phyloP scores from a whole-genome alignment of 768 basidiomycete genomes.

The Hericium rajendrae region DNA sequence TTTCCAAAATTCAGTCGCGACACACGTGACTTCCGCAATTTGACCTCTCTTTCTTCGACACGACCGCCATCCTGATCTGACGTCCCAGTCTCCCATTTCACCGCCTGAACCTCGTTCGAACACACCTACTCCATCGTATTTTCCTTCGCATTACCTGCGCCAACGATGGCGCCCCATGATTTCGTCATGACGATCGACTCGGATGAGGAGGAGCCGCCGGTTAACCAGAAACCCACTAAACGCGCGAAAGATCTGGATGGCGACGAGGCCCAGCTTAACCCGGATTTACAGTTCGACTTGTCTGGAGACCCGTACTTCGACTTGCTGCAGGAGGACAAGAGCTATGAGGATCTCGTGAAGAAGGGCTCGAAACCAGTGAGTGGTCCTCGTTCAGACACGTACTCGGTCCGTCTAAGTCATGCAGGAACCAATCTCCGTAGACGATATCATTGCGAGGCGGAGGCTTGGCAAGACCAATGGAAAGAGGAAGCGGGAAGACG shows the following conservation, averaged over 20 bases:
- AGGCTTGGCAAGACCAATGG: conserved; percentile 31
- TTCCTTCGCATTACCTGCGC: background rate
- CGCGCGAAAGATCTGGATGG: conserved; percentile 19
- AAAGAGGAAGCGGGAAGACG: conserved; percentile 54
- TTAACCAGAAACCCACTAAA: background rate
- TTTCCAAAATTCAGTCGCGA: too few relatives aligned
- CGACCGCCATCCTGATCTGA: too few relatives aligned
- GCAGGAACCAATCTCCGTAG: conserved; percentile 75
- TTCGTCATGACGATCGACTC: conserved; percentile 83
- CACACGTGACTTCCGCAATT: too few relatives aligned
- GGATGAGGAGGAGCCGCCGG: conserved; percentile 45
- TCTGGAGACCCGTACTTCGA: conserved; percentile 62
- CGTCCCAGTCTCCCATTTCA: too few relatives aligned
- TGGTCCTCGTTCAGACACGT: conserved; percentile 5
- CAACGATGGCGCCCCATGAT: conserved; percentile 41
- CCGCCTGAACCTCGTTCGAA: too few relatives aligned
- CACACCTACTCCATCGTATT: too few relatives aligned
- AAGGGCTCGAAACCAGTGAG: conserved; percentile 54
- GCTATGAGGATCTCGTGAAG: conserved; percentile 49
- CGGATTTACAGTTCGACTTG: conserved; percentile 76
- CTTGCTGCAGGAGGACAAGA: conserved; percentile 31
- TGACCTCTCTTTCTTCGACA: too few relatives aligned
- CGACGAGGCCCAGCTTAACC: conserved; percentile 62
- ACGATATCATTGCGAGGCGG: conserved; percentile 83
- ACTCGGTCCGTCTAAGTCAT: background rate